Evolutionary conservation across 164 flowering plant genomes (phyloP).

Genomic region (Berberis thunbergii): DNA sequence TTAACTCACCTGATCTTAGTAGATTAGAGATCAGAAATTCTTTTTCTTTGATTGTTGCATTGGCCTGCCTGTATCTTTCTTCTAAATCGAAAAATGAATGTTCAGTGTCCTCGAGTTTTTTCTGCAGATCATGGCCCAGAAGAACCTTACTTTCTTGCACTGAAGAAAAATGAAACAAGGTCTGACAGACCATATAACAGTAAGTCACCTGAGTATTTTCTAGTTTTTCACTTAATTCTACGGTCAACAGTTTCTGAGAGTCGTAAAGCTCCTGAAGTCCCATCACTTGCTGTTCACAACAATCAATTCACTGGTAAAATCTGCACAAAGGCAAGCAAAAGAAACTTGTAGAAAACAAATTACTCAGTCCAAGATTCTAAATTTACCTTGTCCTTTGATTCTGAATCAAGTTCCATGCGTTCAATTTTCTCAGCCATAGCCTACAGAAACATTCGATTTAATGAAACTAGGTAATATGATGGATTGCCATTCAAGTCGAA

Average conservation of each 20-base stretch:
- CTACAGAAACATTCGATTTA: constrained; percentile 19
- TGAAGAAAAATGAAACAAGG: not conserved
- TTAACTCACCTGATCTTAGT: constrained; percentile 71
- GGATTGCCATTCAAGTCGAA: too few relatives aligned
- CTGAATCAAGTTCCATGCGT: constrained; percentile 62
- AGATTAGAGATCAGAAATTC: constrained; percentile 83
- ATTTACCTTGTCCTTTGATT: constrained; percentile 71
- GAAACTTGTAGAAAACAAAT: not conserved
- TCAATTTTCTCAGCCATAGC: constrained; percentile 83
- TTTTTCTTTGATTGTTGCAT: constrained; percentile 84
- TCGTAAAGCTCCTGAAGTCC: constrained; percentile 75
- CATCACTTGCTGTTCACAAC: constrained; percentile 49
- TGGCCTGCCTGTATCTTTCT: constrained; percentile 83
- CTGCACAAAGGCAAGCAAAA: not conserved
- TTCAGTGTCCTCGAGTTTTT: constrained; percentile 39
- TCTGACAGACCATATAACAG: constrained; percentile 1
- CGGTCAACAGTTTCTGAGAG: constrained; percentile 65
- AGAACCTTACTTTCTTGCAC: not conserved
- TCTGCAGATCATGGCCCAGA: constrained; percentile 31
- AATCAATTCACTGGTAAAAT: not conserved
- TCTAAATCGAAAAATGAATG: constrained; percentile 68
- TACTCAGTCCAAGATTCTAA: not conserved
- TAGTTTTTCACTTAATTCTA: constrained; percentile 66
- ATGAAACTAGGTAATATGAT: not conserved
- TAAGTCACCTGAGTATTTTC: constrained; percentile 51